A percentile compares a stretch with the other conserved stretches of the same genome.
Conservation (phyloP, 768 basidiomycete species). For the Harrya chromipes region DNA sequence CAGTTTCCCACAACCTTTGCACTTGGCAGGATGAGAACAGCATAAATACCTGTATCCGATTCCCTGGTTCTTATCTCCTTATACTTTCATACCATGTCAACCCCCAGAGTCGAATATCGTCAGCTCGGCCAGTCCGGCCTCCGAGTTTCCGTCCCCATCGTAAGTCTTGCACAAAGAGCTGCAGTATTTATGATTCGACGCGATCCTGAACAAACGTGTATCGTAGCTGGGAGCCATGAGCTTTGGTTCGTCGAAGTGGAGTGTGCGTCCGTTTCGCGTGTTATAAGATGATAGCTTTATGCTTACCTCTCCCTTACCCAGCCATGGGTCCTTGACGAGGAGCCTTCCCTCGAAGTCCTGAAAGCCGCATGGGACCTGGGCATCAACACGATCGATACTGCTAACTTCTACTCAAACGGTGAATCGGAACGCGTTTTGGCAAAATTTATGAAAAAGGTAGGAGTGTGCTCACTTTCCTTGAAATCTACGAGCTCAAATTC, state of each 20-base stretch:
- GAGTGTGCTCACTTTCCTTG: no score
- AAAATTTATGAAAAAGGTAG: slow-evolving; percentile 34
- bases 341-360: slow-evolving; percentile 31
- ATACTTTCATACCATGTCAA: no score
- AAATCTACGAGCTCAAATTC: background rate
- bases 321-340: slow-evolving; percentile 29
- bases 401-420: slow-evolving; percentile 37
- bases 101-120: slow-evolving; percentile 24
- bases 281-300: background rate
- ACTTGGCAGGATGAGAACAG: no score
- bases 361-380: slow-evolving; percentile 41
- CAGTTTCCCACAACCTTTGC: no score
- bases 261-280: slow-evolving; percentile 12
- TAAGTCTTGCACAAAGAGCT: slow-evolving; percentile 5
- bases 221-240: slow-evolving; percentile 27
- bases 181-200: background rate
- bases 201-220: background rate
- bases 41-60: no score
- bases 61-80: no score
- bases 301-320: background rate
- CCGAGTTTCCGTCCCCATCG: slow-evolving; percentile 34
- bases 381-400: slow-evolving; percentile 40
- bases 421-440: slow-evolving; percentile 37
- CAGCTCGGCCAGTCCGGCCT: slow-evolving; percentile 32
- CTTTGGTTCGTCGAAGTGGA: slow-evolving; percentile 28